A percentile compares a stretch with the other conserved stretches of the same genome.
These are phyloP conservation scores for Collybia sordida DNA, from an alignment of 768 basidiomycete species.

Conservation along the genomic window DNA sequence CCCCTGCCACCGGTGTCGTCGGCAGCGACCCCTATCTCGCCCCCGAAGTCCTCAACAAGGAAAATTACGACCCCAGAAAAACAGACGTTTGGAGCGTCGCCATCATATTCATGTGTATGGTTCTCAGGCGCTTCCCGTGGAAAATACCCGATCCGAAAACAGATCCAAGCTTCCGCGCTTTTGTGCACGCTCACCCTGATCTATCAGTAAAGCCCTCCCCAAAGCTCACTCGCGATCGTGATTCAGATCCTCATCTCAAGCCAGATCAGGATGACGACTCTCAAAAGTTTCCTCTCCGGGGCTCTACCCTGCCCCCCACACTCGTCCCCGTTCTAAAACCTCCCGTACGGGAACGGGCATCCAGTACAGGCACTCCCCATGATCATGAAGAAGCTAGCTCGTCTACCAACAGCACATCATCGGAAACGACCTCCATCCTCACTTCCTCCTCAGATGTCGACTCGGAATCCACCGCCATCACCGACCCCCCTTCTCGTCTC, in stretches of 20 bases:
- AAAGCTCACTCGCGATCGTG: slow-evolving; percentile 22
- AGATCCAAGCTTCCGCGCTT: slow-evolving; percentile 88
- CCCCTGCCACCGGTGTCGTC: slow-evolving; percentile 85
- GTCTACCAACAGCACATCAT: slow-evolving; percentile 35
- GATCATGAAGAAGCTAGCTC: slow-evolving; percentile 31
- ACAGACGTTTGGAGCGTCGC: slow-evolving; percentile 99
- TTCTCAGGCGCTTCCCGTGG: slow-evolving; percentile 97
- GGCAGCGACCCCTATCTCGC: slow-evolving; percentile 98
- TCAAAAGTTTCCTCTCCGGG: slow-evolving; percentile 25
- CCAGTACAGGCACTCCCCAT: slow-evolving; percentile 29
- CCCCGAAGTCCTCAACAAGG: slow-evolving; percentile 84
- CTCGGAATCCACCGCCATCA: slow-evolving; percentile 45
- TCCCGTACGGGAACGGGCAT: slow-evolving; percentile 29
- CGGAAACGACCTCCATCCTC: slow-evolving; percentile 46
- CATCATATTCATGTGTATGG: slow-evolving; percentile 99
- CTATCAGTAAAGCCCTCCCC: slow-evolving; percentile 53
- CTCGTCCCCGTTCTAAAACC: slow-evolving; percentile 20
- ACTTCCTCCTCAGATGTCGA: slow-evolving; percentile 32
- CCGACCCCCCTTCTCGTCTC: slow-evolving; percentile 48
- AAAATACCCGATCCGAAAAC: slow-evolving; percentile 95
- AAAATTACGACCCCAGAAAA: slow-evolving; percentile 91
- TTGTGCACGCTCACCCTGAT: slow-evolving; percentile 92
- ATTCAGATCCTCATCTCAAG: slow-evolving; percentile 6
- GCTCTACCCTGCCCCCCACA: slow-evolving; percentile 34
- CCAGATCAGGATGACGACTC: slow-evolving; percentile 7